A percentile compares a stretch with the other conserved stretches of the same genome.
Conservation (phyloP, 257 asterid species). For the Petunia axillaris region DNA sequence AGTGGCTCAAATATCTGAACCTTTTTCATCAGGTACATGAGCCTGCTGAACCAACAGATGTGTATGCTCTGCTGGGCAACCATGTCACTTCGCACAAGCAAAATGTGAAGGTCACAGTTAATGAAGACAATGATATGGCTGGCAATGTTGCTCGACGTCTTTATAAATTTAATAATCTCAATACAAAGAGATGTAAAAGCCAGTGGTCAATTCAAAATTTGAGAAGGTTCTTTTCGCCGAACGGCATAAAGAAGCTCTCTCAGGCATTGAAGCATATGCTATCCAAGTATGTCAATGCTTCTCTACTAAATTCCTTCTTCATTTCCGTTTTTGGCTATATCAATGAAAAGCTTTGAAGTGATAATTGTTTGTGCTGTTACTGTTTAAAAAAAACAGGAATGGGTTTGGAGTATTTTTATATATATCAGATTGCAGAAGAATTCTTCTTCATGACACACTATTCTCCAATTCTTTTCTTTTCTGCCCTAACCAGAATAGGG, state of each 20-base stretch:
- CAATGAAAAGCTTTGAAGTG: background rate
- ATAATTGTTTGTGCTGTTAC: too few relatives aligned
- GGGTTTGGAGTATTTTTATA: background rate
- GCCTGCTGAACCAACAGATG: constrained; percentile 53
- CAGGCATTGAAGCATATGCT: constrained; percentile 62
- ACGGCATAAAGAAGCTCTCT: constrained; percentile 53
- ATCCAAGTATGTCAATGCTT: constrained; percentile 56
- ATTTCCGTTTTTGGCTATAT: background rate
- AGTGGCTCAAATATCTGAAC: background rate
- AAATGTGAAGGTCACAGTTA: constrained; percentile 32
- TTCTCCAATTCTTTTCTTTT: background rate
- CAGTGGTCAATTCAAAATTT: constrained; percentile 38
- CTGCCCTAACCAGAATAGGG: background rate
- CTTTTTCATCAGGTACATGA: constrained; percentile 59
- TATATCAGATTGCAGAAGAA: background rate
- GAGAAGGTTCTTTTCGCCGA: constrained; percentile 36
- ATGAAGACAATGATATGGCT: constrained; percentile 35
- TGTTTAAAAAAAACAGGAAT: too few relatives aligned
- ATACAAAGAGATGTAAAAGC: constrained; percentile 33
- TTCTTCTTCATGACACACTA: background rate
- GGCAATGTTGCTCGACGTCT: constrained; percentile 45
- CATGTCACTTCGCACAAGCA: constrained; percentile 37
- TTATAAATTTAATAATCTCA: constrained; percentile 29
- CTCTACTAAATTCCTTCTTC: constrained; percentile 1
- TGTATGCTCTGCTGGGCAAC: constrained; percentile 49